These are phyloP conservation scores for Podaxis rugospora DNA, from an alignment of 768 basidiomycete species.

Conservation along the genomic window DNA sequence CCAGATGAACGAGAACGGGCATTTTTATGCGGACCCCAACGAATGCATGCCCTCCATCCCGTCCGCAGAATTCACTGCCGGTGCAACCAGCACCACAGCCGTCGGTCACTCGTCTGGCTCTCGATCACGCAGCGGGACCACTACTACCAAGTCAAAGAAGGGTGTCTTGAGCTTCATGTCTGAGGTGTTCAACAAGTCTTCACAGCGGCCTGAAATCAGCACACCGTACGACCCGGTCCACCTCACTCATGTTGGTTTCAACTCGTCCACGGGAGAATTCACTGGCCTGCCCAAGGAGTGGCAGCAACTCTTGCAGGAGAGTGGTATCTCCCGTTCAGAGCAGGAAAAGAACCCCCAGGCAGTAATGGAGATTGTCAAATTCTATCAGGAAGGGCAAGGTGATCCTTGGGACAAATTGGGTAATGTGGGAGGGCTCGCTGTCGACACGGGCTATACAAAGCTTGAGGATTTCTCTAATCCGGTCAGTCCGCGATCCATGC, in stretches of 20 bases:
- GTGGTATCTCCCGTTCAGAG: constrained; percentile 88
- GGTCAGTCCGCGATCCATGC: constrained; percentile 32
- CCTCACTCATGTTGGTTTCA: constrained; percentile 99
- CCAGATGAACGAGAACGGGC: constrained; percentile 28
- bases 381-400: constrained; percentile 87
- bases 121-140: constrained; percentile 42
- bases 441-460: constrained; percentile 18
- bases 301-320: constrained; percentile 95
- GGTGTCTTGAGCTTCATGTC: constrained; percentile 75
- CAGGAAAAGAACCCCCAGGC: constrained; percentile 98
- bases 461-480: constrained; percentile 52
- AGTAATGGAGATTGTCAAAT: constrained; percentile 98
- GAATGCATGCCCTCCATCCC: constrained; percentile 35
- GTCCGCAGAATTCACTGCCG: constrained; percentile 23
- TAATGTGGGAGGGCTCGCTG: constrained; percentile 34
- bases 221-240: constrained; percentile 99
- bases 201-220: constrained; percentile 87
- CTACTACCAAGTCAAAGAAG: constrained; percentile 50
- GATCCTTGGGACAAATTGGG: constrained; percentile 88
- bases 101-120: constrained; percentile 19
- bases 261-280: constrained; percentile 97
- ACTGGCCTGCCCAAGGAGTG: constrained; percentile 98
- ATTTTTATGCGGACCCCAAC: constrained; percentile 42
- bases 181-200: constrained; percentile 54
- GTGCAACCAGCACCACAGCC: constrained; percentile 16